Evolutionary conservation across 2,329 filamentous ascomycete genomes (phyloP).

Genomic region (Bipolaris zeicola): DNA sequence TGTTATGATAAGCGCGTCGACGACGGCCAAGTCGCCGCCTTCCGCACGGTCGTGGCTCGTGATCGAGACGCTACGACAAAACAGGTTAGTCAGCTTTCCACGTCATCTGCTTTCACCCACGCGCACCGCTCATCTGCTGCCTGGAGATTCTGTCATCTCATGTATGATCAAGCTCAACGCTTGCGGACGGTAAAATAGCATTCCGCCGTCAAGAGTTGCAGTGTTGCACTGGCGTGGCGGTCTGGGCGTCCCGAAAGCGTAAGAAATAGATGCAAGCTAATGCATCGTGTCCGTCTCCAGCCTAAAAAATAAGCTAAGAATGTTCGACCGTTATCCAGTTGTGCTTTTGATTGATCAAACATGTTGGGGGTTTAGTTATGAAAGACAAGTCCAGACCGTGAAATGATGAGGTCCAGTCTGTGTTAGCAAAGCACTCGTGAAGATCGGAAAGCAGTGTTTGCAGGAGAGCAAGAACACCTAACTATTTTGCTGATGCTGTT

Average conservation of each 20-base stretch:
- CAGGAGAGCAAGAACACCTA: no score
- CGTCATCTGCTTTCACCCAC: conserved; percentile 15
- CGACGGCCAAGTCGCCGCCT: conserved; percentile 27
- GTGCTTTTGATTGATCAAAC: background rate
- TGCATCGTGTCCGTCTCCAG: background rate
- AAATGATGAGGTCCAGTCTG: no score
- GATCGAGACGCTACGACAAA: conserved; percentile 11
- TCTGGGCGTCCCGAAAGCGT: background rate
- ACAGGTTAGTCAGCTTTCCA: conserved; percentile 1
- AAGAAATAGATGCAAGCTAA: conserved; percentile 5
- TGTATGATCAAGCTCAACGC: background rate
- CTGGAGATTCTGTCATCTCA: background rate
- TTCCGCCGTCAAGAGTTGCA: background rate
- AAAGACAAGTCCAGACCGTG: no score
- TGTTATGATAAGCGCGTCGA: conserved; percentile 21
- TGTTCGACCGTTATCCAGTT: background rate
- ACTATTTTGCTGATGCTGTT: no score
- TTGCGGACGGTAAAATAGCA: background rate
- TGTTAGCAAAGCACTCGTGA: no score
- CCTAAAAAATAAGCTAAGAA: background rate
- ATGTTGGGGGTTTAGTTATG: background rate
- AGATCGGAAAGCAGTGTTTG: no score
- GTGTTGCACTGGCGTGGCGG: background rate
- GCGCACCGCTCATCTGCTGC: conserved; percentile 11
- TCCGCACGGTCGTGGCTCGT: conserved; percentile 23